phyloP scores from a whole-genome alignment of 176 grass and related monocot genomes.

The Luzula sylvatica region DNA sequence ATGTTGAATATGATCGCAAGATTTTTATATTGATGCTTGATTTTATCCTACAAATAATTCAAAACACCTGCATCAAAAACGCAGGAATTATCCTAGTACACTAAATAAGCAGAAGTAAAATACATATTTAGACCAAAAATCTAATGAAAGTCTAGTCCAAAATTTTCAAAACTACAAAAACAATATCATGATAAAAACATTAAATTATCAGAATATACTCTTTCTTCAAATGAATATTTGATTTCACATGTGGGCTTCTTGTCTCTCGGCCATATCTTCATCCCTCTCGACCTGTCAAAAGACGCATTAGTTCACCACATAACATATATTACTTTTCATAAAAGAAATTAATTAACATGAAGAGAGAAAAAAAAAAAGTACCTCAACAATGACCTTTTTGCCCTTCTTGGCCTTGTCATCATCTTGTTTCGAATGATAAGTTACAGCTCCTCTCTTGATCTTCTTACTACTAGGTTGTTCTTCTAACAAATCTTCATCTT shows the following conservation, averaged over 20 bases:
- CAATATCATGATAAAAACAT: neutral
- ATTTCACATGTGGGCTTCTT: conserved; percentile 15
- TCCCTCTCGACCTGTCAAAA: conserved; percentile 35
- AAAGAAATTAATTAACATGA: neutral
- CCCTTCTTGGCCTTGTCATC: conserved; percentile 44
- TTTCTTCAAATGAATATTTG: neutral
- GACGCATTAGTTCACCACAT: neutral
- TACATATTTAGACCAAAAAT: too few relatives aligned
- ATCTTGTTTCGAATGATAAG: conserved; percentile 25
- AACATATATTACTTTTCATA: neutral
- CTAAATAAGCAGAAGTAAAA: too few relatives aligned
- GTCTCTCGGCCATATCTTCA: conserved; percentile 17
- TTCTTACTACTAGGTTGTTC: conserved; percentile 32
- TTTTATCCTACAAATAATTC: too few relatives aligned
- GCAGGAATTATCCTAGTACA: too few relatives aligned
- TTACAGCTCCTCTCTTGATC: conserved; percentile 24
- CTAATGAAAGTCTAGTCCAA: too few relatives aligned
- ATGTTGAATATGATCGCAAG: too few relatives aligned
- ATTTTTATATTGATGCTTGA: too few relatives aligned
- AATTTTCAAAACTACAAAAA: too few relatives aligned
- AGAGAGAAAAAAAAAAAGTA: conserved; percentile 17
- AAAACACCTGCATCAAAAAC: too few relatives aligned
- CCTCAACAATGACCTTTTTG: conserved; percentile 59
- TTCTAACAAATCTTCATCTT: conserved; percentile 34
- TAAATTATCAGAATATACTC: conserved; percentile 1